Conservation (phyloP, 2,329 filamentous ascomycete species). For the Alternaria sp. region DNA sequence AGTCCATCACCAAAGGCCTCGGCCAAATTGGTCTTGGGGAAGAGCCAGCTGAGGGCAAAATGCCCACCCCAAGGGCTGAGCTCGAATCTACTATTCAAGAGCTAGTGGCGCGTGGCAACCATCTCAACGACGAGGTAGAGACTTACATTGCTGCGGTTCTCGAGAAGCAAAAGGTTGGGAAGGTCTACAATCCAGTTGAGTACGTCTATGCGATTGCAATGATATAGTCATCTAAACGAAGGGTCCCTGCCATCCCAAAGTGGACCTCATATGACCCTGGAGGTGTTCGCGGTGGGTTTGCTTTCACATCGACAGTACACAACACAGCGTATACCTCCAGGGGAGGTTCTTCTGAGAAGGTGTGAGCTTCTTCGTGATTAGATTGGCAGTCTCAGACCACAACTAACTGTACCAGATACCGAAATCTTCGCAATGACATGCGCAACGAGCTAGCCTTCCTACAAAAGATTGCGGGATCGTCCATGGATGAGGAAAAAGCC, state of each 20-base stretch:
- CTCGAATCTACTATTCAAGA: slow-evolving; percentile 35
- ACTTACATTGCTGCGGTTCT: slow-evolving; percentile 46
- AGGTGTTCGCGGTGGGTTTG: background rate
- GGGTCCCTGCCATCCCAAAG: background rate
- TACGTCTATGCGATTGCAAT: slow-evolving; percentile 4
- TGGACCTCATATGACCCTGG: background rate
- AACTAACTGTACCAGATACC: slow-evolving; percentile 3
- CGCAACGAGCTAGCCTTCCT: slow-evolving; percentile 45
- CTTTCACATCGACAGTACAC: background rate
- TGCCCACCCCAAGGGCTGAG: slow-evolving; percentile 13
- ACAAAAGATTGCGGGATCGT: slow-evolving; percentile 31
- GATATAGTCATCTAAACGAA: background rate
- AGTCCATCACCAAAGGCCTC: slow-evolving; percentile 16
- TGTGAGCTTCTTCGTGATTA: background rate
- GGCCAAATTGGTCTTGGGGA: slow-evolving; percentile 16
- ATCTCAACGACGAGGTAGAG: slow-evolving; percentile 51
- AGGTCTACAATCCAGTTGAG: slow-evolving; percentile 47
- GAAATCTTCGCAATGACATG: slow-evolving; percentile 42
- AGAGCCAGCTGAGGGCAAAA: slow-evolving; percentile 7
- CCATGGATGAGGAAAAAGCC: slow-evolving; percentile 36
- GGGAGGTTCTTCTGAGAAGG: background rate
- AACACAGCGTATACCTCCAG: background rate
- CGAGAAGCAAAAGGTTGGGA: slow-evolving; percentile 36
- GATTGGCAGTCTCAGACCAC: background rate
- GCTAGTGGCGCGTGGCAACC: slow-evolving; percentile 48